Evolutionary conservation across 768 basidiomycete genomes (phyloP), one percentile per base, ranked within the genome.

Genomic region (Mycena haematopus): DNA sequence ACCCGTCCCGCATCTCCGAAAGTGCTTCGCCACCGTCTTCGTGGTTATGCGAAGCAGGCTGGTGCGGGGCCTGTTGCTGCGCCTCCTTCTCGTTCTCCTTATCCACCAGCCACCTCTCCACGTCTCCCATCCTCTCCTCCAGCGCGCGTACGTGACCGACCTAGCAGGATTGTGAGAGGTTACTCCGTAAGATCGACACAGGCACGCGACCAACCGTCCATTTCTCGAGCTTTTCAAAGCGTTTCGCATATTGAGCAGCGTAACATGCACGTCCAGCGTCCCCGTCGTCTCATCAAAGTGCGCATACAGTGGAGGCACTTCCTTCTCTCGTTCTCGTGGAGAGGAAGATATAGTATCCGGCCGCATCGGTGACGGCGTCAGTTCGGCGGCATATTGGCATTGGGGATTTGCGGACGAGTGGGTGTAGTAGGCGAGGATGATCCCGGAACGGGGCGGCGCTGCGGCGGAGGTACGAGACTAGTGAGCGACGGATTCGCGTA

Each of bases 101-200:
- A 63, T 93, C 92, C 6, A 94, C 92, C 10, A 94, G 79, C 91
- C 91, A 95, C 47, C 87, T 82, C 71, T 95, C 93, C n/a, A 95
- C 93, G 59, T 95, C 93, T 63, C 88, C 86, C 92, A 95, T 95
- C 33, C 93, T 84, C 21, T 94, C 93, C 67, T 95, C 93, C n/a
- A 95, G 77, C 1, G 93, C 93, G 56, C 93, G 87, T 3, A 93
- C 92, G 68, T 95, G 93, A 7, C 91, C 87, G 3, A 95, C n/a
- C n/a, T n/a, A n/a, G n/a, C n/a, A n/a, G n/a, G n/a, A n/a, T n/a
- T n/a, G n/a, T n/a, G n/a, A n/a, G n/a, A n/a, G n/a, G n/a, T n/a
- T n/a, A n/a, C n/a, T n/a, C n/a, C n/a, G n/a, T n/a, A n/a, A n/a
- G n/a, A n/a, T n/a, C n/a, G n/a, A n/a, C n/a, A n/a, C n/a, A n/a